Evolutionary conservation across 2,329 filamentous ascomycete genomes (phyloP), one percentile per base, ranked within the genome.

Genomic region (Nothopassalora personata): DNA sequence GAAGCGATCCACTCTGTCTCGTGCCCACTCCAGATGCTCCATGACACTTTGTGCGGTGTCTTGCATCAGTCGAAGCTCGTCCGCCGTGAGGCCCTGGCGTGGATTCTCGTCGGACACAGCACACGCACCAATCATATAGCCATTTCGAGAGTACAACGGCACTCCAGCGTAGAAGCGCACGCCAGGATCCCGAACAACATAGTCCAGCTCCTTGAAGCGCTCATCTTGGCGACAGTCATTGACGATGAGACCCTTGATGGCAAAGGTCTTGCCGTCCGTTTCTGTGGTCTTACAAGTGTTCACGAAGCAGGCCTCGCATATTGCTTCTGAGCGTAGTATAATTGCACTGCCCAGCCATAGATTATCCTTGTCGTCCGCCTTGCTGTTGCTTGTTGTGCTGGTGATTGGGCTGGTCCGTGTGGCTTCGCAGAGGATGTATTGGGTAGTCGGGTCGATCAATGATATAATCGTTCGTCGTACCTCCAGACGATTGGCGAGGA

Each of bases 41-140:
- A 85, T 84, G 4, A 85, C 76, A 4, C 83, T 80, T 18, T 74
- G 73, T 1, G 79, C 76, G 68, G 87, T 77, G 45, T 84, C 83
- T 47, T 80, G 77, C 68, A 88, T 73, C 52, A 83, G 85, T 33
- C 79, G 75, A 3, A 81, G 58, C 58, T 85, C 79, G 9, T 75
- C 74, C 1, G 74, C 68, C 6, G 70, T 73, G 27, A 88, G 66
- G 0, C 80, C 80, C 47, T 80, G 36, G 23, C 83, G 80, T 0
- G 83, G 80, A n/a, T 77, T 74, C 30, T 81, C 79, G 63, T 87
- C 85, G 2, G 84, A 74, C 1, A 87, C 79, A 46, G 81, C 80
- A 57, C 85, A 83, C n/a, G 78, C 79, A 13, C 86, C 86, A 57
- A 88, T 83, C 53, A 79, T 79, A 64, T 82, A 80, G 30, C 81